A percentile compares a stretch with the other conserved stretches of the same genome.
These are phyloP conservation scores for Corylus americana DNA, from an alignment of 306 rosid genomes.

Conservation along the genomic window DNA sequence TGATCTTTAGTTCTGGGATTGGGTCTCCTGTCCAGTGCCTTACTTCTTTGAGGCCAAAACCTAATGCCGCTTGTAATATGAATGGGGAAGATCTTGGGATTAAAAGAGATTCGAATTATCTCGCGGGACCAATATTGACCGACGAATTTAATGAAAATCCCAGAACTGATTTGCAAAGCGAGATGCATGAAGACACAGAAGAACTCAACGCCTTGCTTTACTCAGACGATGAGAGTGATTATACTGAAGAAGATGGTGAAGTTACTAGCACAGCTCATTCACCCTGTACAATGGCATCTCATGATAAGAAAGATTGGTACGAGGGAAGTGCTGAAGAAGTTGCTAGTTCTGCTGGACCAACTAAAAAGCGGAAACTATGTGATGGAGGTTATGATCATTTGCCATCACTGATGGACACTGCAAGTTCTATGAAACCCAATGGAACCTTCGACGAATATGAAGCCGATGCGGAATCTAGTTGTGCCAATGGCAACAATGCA, in stretches of 20 bases:
- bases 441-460: slow-evolving; percentile 32
- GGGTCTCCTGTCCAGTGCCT: slow-evolving; percentile 53
- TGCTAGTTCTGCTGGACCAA: slow-evolving; percentile 60
- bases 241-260: slow-evolving; percentile 79
- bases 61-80: slow-evolving; percentile 30
- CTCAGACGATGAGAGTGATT: slow-evolving; percentile 67
- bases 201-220: slow-evolving; percentile 91
- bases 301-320: slow-evolving; percentile 35
- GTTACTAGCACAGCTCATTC: slow-evolving; percentile 98
- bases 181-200: slow-evolving; percentile 93
- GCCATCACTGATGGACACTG: slow-evolving; percentile 55
- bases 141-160: slow-evolving; percentile 47
- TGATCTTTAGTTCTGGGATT: slow-evolving; percentile 57
- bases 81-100: slow-evolving; percentile 32
- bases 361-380: slow-evolving; percentile 66
- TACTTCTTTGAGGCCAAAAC: slow-evolving; percentile 51
- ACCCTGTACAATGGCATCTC: slow-evolving; percentile 68
- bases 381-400: slow-evolving; percentile 35
- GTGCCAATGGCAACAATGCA: slow-evolving; percentile 44
- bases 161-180: slow-evolving; percentile 57
- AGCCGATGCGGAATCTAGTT: slow-evolving; percentile 72
- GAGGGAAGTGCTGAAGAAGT: slow-evolving; percentile 45
- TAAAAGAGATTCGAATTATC: slow-evolving; percentile 36
- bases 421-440: slow-evolving; percentile 51
- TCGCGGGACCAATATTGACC: slow-evolving; percentile 42